Percentiles rank a stretch among this genome's conserved stretches.
Conservation (phyloP, 1,139 yeast species). For the Lodderomyces orthopsilosis region DNA sequence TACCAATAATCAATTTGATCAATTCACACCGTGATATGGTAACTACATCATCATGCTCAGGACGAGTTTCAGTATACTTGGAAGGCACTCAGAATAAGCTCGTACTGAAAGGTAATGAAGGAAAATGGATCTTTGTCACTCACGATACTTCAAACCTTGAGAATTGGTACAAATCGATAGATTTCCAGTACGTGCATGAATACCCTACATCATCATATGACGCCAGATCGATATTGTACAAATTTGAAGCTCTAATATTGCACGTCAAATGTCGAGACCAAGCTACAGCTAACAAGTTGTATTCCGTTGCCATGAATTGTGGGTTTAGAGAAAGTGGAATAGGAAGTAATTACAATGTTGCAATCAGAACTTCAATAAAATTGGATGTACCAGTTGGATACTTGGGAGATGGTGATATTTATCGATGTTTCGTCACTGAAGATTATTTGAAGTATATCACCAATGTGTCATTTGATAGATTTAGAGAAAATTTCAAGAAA, state of each 20-base stretch:
- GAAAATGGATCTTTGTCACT: constrained; percentile 80
- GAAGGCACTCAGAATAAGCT: constrained; percentile 56
- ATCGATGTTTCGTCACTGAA: constrained; percentile 45
- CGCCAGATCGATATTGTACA: constrained; percentile 62
- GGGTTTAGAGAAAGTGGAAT: constrained; percentile 89
- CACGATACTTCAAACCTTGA: constrained; percentile 55
- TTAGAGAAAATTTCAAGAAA: constrained; percentile 59
- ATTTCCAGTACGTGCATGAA: constrained; percentile 20
- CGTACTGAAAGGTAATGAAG: constrained; percentile 87
- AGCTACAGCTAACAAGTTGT: constrained; percentile 57
- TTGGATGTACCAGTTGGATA: constrained; percentile 74
- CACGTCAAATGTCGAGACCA: constrained; percentile 76
- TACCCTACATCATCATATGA: constrained; percentile 10
- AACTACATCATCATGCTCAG: constrained; percentile 87
- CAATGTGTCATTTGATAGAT: constrained; percentile 53
- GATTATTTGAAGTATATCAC: constrained; percentile 51
- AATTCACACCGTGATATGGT: constrained; percentile 67
- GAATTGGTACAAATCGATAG: constrained; percentile 47
- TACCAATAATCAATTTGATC: constrained; percentile 68
- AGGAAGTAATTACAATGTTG: constrained; percentile 76
- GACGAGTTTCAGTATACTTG: constrained; percentile 75
- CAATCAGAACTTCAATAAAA: constrained; percentile 67
- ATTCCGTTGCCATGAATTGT: constrained; percentile 72
- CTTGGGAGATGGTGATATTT: constrained; percentile 26
- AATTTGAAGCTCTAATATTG: constrained; percentile 79